phyloP scores from a whole-genome alignment of 352 stramenopile genomes.

The Pythium brassicae region DNA sequence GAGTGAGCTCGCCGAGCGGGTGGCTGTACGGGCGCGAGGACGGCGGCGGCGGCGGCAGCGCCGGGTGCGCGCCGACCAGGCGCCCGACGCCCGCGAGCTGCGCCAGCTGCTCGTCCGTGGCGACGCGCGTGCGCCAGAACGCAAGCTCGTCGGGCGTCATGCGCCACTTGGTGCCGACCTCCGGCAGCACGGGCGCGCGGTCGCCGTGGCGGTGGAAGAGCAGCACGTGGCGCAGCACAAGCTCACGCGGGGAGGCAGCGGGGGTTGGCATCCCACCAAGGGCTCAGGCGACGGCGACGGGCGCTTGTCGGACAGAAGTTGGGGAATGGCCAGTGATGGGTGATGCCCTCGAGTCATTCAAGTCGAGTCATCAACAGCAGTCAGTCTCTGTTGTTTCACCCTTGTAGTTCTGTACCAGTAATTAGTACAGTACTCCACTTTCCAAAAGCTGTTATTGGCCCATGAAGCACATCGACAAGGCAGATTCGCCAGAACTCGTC shows the following conservation, averaged over 20 bases:
- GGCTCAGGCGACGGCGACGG: not conserved
- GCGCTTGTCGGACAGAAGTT: too few species aligned
- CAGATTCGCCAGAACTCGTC: too few species aligned
- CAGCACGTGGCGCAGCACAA: constrained; percentile 66
- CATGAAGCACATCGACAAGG: too few species aligned
- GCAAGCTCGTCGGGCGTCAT: constrained; percentile 49
- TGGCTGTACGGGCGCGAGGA: constrained; percentile 33
- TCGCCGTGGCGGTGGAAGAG: constrained; percentile 82
- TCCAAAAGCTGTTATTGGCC: too few species aligned
- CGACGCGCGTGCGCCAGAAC: constrained; percentile 59
- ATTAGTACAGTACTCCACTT: too few species aligned
- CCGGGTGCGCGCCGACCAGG: constrained; percentile 39
- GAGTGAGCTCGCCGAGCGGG: constrained; percentile 57
- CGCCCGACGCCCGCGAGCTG: constrained; percentile 40
- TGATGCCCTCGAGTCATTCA: too few species aligned
- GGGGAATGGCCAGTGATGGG: too few species aligned
- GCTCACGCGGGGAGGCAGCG: constrained; percentile 11
- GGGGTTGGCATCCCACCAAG: not conserved
- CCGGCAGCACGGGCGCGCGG: constrained; percentile 63
- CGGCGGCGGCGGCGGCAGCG: constrained; percentile 35
- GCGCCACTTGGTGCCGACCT: constrained; percentile 44
- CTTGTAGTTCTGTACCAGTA: too few species aligned
- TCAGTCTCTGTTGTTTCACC: too few species aligned
- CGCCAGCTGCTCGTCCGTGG: constrained; percentile 44
- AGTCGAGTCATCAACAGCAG: too few species aligned